Conservation (phyloP, 2,329 filamentous ascomycete genomes). For the Drechslerella coelobrocha region DNA sequence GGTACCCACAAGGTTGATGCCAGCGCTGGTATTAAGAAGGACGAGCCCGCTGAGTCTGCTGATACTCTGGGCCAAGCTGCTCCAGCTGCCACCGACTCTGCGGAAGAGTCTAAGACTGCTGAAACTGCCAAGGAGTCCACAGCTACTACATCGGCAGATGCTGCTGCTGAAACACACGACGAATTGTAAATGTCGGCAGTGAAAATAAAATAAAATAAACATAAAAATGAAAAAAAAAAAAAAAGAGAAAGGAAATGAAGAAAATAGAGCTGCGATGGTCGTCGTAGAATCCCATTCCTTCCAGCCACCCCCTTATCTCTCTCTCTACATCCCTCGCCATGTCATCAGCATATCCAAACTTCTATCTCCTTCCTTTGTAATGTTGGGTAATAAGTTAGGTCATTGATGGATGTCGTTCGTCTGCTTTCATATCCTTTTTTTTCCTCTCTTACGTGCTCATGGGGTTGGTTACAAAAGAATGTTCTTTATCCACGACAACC, state of each 20-base stretch:
- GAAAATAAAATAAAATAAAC: slow-evolving; percentile 30
- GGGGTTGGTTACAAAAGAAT: slow-evolving; percentile 48
- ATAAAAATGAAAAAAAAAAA: slow-evolving; percentile 30
- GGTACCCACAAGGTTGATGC: slow-evolving; percentile 84
- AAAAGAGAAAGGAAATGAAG: slow-evolving; percentile 15
- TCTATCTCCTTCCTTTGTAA: slow-evolving; percentile 43
- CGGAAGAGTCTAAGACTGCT: slow-evolving; percentile 59
- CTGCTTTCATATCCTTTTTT: slow-evolving; percentile 27
- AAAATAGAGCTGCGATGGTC: slow-evolving; percentile 9
- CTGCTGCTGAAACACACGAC: slow-evolving; percentile 32
- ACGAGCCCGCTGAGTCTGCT: slow-evolving; percentile 66
- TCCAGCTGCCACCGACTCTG: slow-evolving; percentile 58
- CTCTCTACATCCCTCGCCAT: slow-evolving; percentile 42
- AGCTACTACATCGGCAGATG: slow-evolving; percentile 27
- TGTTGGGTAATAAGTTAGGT: slow-evolving; percentile 41
- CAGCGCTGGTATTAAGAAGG: slow-evolving; percentile 61
- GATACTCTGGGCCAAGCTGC: slow-evolving; percentile 59
- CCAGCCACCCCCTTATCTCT: slow-evolving; percentile 2
- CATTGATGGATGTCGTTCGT: slow-evolving; percentile 11
- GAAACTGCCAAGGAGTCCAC: slow-evolving; percentile 58
- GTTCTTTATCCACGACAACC: slow-evolving; percentile 38
- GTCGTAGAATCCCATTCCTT: slow-evolving; percentile 2
- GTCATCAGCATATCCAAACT: too few relatives aligned
- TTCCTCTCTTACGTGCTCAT: slow-evolving; percentile 33
- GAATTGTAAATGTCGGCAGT: slow-evolving; percentile 43